Base-by-base conservation (phyloP, 768 basidiomycete genomes). In the Piloderma croceum region DNA sequence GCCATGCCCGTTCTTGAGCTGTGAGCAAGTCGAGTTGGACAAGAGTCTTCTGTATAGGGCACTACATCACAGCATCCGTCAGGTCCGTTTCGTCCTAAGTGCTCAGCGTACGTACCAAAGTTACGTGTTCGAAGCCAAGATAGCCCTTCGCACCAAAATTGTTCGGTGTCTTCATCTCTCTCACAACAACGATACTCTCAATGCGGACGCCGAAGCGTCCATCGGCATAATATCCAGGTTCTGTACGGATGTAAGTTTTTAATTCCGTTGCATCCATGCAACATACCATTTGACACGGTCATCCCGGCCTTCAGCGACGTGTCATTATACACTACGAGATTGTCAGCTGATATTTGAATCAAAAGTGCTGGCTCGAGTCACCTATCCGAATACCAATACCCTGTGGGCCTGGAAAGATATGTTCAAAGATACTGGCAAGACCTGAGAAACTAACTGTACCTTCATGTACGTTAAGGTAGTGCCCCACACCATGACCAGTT, bases 401-500 rank as follows among this genome's bases (percentile, higher is more conserved):
- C 24, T 83, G 79, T 3, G 79, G 79, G 3, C 77, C 74, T 70
- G 36, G 29, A 38, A 5, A 19, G n/a, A 38, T 36, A 39, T 23
- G 39, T 9, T 5, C 22, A 12, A 33, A 10, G 18, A n/a, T 12
- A 4, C 7, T 5, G 21, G 21, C 2, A 12, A 22, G 1, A 19
- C 4, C n/a, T 10, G 36, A 32, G 11, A 23, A 29, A 66, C 64
- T 44, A n/a, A 71, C 64, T 15, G 77, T 78, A 4, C 83, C 84
- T 72, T 98, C 92, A 52, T 97, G 93, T 0, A 97, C 93, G 45
- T 96, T 96, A 39, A 98, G 63, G 66, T 85, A 98, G 49, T 88
- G 83, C 0, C 94, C 94, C 23, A 99, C 86, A 24, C 96, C 94
- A 51, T 97, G 94, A 0, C 91, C 91, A 15, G 93, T 96, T 4